phyloP scores from a whole-genome alignment of 805 yeast species.

The Ogataea wickerhamii region DNA sequence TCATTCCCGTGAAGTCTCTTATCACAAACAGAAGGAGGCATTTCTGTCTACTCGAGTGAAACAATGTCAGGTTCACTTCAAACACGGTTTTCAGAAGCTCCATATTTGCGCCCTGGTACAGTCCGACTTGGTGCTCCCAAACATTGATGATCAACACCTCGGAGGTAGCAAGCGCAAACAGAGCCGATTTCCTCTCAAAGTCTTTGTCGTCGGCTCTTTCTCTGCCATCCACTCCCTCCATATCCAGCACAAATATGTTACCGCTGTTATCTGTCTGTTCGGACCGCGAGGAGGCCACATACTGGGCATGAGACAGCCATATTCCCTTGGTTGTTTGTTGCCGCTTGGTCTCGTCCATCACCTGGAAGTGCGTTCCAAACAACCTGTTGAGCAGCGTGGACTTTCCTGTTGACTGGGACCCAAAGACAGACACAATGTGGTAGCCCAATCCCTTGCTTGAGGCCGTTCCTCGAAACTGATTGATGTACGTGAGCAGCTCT shows the following conservation, averaged over 20 bases:
- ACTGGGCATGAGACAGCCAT: slow-evolving; percentile 63
- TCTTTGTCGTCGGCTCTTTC: slow-evolving; percentile 99
- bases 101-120: slow-evolving; percentile 97
- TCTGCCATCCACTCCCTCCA: slow-evolving; percentile 98
- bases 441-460: slow-evolving; percentile 62
- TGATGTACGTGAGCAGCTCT: slow-evolving; percentile 30
- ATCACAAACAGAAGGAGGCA: slow-evolving; percentile 80
- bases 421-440: slow-evolving; percentile 93
- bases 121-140: slow-evolving; percentile 97
- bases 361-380: slow-evolving; percentile 85
- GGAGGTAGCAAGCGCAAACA: slow-evolving; percentile 89
- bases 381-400: slow-evolving; percentile 84
- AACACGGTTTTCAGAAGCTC: slow-evolving; percentile 92
- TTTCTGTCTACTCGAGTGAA: slow-evolving; percentile 58
- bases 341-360: slow-evolving; percentile 83
- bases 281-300: slow-evolving; percentile 28
- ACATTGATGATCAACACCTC: slow-evolving; percentile 88
- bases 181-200: slow-evolving; percentile 93
- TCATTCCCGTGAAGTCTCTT: slow-evolving; percentile 85
- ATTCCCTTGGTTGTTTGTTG: slow-evolving; percentile 90
- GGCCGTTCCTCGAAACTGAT: slow-evolving; percentile 23
- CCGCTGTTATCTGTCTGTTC: slow-evolving; percentile 17
- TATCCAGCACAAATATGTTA: slow-evolving; percentile 79
- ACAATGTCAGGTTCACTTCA: slow-evolving; percentile 86
- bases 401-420: slow-evolving; percentile 96